These are phyloP conservation scores for Saxispiralis lemnorum DNA, from an alignment of 495 filamentous ascomycete genomes.

Conservation along the genomic window DNA sequence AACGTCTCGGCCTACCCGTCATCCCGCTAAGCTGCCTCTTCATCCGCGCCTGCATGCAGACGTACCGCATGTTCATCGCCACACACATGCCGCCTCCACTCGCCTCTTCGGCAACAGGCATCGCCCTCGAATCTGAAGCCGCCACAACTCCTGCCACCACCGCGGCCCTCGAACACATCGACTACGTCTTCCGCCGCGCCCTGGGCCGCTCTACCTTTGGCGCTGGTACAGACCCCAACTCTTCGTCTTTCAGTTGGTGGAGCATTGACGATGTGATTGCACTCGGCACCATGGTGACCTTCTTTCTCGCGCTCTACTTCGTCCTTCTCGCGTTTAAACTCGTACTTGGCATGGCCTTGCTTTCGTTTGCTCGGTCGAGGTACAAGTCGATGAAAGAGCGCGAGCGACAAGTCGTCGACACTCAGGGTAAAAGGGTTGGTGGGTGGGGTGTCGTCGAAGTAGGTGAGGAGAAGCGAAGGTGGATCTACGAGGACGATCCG, in stretches of 20 bases:
- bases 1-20: slow-evolving; percentile 77
- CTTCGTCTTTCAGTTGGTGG: slow-evolving; percentile 21
- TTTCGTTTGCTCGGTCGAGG: slow-evolving; percentile 53
- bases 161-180: slow-evolving; percentile 55
- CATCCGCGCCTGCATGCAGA: slow-evolving; percentile 84
- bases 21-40: slow-evolving; percentile 88
- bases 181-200: slow-evolving; percentile 53
- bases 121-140: slow-evolving; percentile 38
- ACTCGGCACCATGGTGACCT: slow-evolving; percentile 51
- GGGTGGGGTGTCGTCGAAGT: slow-evolving; percentile 75
- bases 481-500: slow-evolving; percentile 75
- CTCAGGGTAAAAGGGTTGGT: slow-evolving; percentile 55
- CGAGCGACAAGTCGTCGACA: slow-evolving; percentile 41
- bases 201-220: slow-evolving; percentile 46
- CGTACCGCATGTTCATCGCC: slow-evolving; percentile 94
- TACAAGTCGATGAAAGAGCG: slow-evolving; percentile 64
- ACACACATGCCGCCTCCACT: slow-evolving; percentile 61
- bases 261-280: slow-evolving; percentile 51
- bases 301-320: slow-evolving; percentile 62
- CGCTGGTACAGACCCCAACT: slow-evolving; percentile 25
- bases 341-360: slow-evolving; percentile 62
- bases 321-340: slow-evolving; percentile 67
- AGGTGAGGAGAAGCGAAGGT: slow-evolving; percentile 65
- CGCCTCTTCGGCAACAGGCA: slow-evolving; percentile 46
- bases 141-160: slow-evolving; percentile 44